Conservation (phyloP, 345 rosid species). For the Punica granatum region DNA sequence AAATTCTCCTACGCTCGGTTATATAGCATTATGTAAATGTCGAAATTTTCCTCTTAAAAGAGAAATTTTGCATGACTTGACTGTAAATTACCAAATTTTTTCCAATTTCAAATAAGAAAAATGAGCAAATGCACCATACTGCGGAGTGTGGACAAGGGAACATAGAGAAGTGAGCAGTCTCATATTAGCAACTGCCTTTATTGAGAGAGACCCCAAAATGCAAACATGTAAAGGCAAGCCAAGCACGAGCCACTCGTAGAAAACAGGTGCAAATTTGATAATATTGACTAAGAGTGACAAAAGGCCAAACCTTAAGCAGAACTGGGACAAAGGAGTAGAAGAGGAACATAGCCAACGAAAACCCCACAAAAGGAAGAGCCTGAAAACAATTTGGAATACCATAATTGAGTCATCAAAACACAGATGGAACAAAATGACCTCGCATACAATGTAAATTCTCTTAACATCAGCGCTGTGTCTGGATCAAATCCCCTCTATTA, state of each 20-base stretch:
- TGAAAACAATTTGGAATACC: slow-evolving; percentile 30
- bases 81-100: background rate
- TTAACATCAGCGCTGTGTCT: background rate
- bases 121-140: background rate
- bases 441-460: background rate
- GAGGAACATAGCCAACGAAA: slow-evolving; percentile 55
- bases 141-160: no score
- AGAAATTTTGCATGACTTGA: background rate
- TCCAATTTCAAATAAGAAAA: background rate
- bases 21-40: no score
- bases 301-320: slow-evolving; percentile 64
- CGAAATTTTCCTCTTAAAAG: no score
- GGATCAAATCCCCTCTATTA: background rate
- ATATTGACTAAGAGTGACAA: background rate
- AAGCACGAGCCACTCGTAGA: no score
- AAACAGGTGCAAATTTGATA: background rate
- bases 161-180: background rate
- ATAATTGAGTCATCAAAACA: slow-evolving; percentile 1
- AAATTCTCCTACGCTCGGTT: no score
- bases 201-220: no score
- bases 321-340: slow-evolving; percentile 76
- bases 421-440: background rate
- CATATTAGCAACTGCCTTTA: no score
- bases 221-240: no score
- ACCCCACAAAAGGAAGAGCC: slow-evolving; percentile 63